Base-by-base conservation (phyloP, 2,329 filamentous ascomycete species). In the Diaporthe eres region DNA sequence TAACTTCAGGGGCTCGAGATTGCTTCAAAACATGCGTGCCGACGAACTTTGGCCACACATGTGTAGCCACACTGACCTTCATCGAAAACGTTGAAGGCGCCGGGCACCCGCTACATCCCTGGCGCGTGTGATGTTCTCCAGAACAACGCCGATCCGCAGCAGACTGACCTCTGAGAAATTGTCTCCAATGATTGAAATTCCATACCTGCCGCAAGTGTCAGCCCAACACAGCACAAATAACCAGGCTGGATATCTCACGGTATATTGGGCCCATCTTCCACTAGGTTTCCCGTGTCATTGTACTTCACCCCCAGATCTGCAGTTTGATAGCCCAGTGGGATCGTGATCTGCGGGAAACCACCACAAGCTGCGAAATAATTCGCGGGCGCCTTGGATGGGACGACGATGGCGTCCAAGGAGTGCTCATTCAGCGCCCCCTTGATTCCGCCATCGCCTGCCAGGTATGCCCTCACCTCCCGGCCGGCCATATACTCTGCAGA, bases 261-360 rank as follows among this genome's bases (percentile, higher is more conserved):
- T 47, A 37, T 68, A 25, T 68, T 25, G 19, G 22, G 47, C 47
- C 65, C 65, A 15, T 68, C 47, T 17, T 19, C 44, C 7, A 39
- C 65, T 4, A 70, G 65, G 22, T 53, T 70, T 55, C 22, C 31
- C 5, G 49, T 55, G n/a, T 37, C 34, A n/a, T 55, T 70, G 34
- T 22, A 70, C 28, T 22, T 42, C 49, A 28, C 13, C 34, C 22
- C 65, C 34, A 55, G 65, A 70, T 55, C 49, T 70, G 65, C 65
- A 70, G 49, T 42, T 22, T 70, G 65, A 70, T 70, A 22, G n/a
- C 44, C 57, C 15, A 39, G 9, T 31, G 42, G 71, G 60, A 63
- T 13, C 8, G 55, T 72, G 15, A 51, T 42, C 57, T 65, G 42
- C 55, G 53, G 58, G 47, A 44, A 39, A 31, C 42, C 42, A 42